These are phyloP conservation scores for Aspergillus transmontanensis DNA, from an alignment of 2,329 filamentous ascomycete species.

Conservation along the genomic window DNA sequence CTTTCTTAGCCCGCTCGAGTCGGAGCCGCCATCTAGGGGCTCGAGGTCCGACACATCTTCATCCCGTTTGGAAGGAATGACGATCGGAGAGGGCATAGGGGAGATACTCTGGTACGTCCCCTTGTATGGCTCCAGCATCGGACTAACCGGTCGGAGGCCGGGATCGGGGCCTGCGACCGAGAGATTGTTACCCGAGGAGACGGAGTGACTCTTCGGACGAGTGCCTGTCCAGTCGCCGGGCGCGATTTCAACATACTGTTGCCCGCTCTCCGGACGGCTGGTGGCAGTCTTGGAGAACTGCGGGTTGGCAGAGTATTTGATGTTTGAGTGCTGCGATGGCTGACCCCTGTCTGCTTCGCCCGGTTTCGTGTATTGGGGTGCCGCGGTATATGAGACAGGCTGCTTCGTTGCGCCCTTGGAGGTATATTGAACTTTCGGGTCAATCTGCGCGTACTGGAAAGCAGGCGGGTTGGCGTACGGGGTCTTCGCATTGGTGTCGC, in stretches of 20 bases:
- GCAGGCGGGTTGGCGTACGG: conserved; percentile 35
- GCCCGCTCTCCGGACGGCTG: conserved; percentile 24
- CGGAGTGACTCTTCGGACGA: conserved; percentile 38
- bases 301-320: conserved; percentile 20
- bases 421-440: conserved; percentile 43
- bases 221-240: conserved; percentile 28
- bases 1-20: conserved; percentile 29
- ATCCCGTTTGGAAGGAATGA: conserved; percentile 59
- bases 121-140: conserved; percentile 86
- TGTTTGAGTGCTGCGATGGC: conserved; percentile 2
- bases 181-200: conserved; percentile 43
- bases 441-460: conserved; percentile 45
- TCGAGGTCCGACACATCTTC: conserved; percentile 58
- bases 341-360: conserved; percentile 12
- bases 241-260: conserved; percentile 38
- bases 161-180: conserved; percentile 37
- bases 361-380: conserved; percentile 30
- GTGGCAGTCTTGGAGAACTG: conserved; percentile 26
- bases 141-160: conserved; percentile 70
- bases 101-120: conserved; percentile 94
- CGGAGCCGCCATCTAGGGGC: conserved; percentile 38
- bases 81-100: conserved; percentile 82
- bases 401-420: conserved; percentile 30
- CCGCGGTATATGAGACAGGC: conserved; percentile 27
- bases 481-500: conserved; percentile 22